Conservation (phyloP, 208 protist species). For the Jaenimonas drosophilae region DNA sequence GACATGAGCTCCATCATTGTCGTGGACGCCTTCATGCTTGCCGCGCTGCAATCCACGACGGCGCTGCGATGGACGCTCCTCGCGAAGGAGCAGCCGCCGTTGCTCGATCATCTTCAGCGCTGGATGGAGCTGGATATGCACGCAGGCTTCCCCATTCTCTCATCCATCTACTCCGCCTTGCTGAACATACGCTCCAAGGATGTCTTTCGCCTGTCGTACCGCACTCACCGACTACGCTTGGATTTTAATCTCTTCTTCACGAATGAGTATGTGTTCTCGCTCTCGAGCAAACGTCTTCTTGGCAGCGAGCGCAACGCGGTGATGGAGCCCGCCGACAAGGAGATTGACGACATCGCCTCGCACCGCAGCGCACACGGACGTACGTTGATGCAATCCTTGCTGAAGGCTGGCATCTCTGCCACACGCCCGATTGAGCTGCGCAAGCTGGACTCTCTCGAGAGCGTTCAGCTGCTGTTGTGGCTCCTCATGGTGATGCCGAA, state of each 20-base stretch:
- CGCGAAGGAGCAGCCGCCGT: constrained; percentile 45
- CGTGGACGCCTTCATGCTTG: constrained; percentile 59
- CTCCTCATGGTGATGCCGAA: constrained; percentile 41
- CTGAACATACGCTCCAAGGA: constrained; percentile 27
- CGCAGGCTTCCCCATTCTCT: constrained; percentile 43
- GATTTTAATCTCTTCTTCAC: constrained; percentile 70
- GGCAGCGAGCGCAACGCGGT: too few relatives aligned
- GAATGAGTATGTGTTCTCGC: constrained; percentile 9
- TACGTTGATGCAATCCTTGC: constrained; percentile 31
- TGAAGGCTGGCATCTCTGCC: constrained; percentile 36
- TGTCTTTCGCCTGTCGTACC: constrained; percentile 35
- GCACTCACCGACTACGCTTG: constrained; percentile 19
- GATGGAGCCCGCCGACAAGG: not conserved
- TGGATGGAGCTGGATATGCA: constrained; percentile 44
- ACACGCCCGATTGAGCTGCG: constrained; percentile 19
- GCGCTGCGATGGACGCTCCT: constrained; percentile 53
- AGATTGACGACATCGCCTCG: constrained; percentile 9
- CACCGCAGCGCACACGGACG: constrained; percentile 13
- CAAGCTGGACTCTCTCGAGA: constrained; percentile 15
- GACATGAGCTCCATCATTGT: constrained; percentile 32
- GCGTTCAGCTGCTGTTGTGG: constrained; percentile 51
- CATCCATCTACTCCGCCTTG: constrained; percentile 40
- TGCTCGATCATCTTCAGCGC: constrained; percentile 18
- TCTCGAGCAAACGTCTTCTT: not conserved
- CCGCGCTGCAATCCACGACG: constrained; percentile 35